Evolutionary conservation across 2,329 filamentous ascomycete species (phyloP).

Genomic region (Coniosporium tulheliwenetii): DNA sequence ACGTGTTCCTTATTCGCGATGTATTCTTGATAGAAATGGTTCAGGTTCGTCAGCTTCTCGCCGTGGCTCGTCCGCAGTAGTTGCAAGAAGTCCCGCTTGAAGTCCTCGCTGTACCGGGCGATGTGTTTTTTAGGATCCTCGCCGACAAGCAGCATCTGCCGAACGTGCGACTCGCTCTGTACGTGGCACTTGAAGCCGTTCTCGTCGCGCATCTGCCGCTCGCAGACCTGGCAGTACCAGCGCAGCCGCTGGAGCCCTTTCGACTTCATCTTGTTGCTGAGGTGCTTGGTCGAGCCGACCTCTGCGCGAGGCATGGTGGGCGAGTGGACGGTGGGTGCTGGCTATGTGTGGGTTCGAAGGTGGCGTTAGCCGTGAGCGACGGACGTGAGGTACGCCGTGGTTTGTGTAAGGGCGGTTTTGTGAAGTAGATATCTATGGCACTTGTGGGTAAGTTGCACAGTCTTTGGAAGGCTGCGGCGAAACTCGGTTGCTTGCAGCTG

Average conservation of each 20-base stretch:
- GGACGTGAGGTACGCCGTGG: background rate
- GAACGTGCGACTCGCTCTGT: conserved; percentile 69
- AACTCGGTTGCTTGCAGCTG: background rate
- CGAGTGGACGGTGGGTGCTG: conserved; percentile 3
- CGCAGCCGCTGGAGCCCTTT: conserved; percentile 64
- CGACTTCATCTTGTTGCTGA: conserved; percentile 81
- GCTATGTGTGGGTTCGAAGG: background rate
- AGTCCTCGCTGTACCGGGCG: conserved; percentile 66
- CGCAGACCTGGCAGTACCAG: conserved; percentile 80
- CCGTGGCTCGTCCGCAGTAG: conserved; percentile 72
- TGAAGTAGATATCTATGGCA: background rate
- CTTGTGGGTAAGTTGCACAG: background rate
- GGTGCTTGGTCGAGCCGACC: conserved; percentile 76
- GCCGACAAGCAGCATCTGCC: conserved; percentile 78
- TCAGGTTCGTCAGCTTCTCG: conserved; percentile 77
- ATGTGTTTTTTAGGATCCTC: conserved; percentile 77
- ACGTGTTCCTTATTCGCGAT: conserved; percentile 77
- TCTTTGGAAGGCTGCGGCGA: background rate
- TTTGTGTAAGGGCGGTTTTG: background rate
- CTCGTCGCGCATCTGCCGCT: conserved; percentile 63
- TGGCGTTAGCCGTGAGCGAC: background rate
- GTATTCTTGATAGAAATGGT: conserved; percentile 91
- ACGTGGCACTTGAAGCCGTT: conserved; percentile 84
- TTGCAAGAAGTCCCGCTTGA: conserved; percentile 62
- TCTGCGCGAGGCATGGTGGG: conserved; percentile 77